phyloP scores from a whole-genome alignment of 768 basidiomycete species.

The Galerina sulciceps region DNA sequence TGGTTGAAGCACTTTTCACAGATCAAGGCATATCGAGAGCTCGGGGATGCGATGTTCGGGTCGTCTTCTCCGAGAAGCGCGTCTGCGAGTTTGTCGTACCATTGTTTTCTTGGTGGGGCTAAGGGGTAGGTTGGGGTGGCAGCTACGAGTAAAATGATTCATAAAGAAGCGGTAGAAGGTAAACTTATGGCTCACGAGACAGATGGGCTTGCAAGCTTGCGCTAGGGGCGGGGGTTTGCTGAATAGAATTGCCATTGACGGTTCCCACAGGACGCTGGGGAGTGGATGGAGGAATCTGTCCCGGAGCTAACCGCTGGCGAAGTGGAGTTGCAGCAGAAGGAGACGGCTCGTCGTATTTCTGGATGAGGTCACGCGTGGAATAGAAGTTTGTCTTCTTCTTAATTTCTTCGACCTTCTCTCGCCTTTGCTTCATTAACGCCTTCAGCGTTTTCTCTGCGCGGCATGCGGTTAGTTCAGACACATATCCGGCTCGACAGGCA shows the following conservation, averaged over 20 bases:
- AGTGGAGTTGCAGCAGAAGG: conserved; percentile 42
- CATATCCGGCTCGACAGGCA: conserved; percentile 15
- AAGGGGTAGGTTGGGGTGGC: conserved; percentile 36
- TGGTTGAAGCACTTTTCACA: conserved; percentile 88
- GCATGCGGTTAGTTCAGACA: neutral
- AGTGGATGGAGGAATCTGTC: conserved; percentile 32
- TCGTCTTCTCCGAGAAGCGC: conserved; percentile 85
- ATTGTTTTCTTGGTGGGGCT: conserved; percentile 65
- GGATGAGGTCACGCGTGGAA: conserved; percentile 85
- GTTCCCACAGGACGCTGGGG: conserved; percentile 33
- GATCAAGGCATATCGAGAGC: conserved; percentile 79
- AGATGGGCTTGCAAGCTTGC: conserved; percentile 29
- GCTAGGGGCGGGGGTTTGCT: conserved; percentile 26
- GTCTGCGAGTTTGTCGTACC: conserved; percentile 90
- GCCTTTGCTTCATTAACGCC: conserved; percentile 73
- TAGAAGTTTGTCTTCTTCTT: conserved; percentile 99
- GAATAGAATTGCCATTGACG: conserved; percentile 19
- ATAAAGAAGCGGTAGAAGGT: neutral
- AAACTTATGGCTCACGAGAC: conserved; percentile 23
- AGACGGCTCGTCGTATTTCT: conserved; percentile 79
- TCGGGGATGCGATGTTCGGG: conserved; percentile 40
- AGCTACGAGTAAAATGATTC: conserved; percentile 19
- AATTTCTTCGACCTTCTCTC: conserved; percentile 89
- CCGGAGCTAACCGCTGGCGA: conserved; percentile 41
- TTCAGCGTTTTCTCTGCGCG: conserved; percentile 78